Base-by-base conservation (phyloP, 1,284 basidiomycete species). In the Anthracocystis panici-leucophaei region DNA sequence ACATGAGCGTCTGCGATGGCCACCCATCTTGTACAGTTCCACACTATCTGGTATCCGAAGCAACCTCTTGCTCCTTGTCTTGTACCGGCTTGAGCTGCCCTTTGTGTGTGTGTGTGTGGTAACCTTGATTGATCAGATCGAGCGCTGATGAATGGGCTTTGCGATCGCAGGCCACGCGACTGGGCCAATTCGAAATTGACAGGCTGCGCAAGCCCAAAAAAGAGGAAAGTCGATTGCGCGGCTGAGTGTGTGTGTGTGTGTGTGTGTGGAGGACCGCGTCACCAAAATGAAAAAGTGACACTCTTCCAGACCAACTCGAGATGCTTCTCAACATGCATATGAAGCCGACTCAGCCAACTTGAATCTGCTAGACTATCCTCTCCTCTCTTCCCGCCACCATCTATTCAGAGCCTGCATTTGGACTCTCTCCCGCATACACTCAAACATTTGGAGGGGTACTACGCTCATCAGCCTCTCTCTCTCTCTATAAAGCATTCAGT, bases 271-370 rank as follows among this genome's bases (percentile, higher is more conserved):
- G 49, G 57, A 52, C 48, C 57, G 57, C 57, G 57, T 59, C 57
- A 59, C 29, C 50, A 29, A 35, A 51, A 23, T 33, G n/a, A 33
- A 59, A 59, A 59, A 59, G 57, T 59, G 49, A 59, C 57, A 59
- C 57, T 48, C 33, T n/a, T 20, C 25, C 5, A 35, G 25, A 21
- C 18, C 35, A 25, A n/a, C 54, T 20, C 25, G 6, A 41, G 8
- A 18, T 42, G 29, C 41, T 46, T 56, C 54, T 35, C 33, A 12
- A 21, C 53, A 23, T 35, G 31, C 42, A 45, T 46, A 46, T 41
- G 51, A 41, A 29, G 51, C 53, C 20, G n/a, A 21, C 14, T 29
- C 12, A 6, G 29, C 29, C 16, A 49, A n/a, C 12, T 49, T 49
- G 18, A 18, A n/a, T 16, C 40, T 16, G 41, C 25, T 20, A 21